Conservation (phyloP, 2,329 filamentous ascomycete genomes). For the Arthrobotrys megalospora region DNA sequence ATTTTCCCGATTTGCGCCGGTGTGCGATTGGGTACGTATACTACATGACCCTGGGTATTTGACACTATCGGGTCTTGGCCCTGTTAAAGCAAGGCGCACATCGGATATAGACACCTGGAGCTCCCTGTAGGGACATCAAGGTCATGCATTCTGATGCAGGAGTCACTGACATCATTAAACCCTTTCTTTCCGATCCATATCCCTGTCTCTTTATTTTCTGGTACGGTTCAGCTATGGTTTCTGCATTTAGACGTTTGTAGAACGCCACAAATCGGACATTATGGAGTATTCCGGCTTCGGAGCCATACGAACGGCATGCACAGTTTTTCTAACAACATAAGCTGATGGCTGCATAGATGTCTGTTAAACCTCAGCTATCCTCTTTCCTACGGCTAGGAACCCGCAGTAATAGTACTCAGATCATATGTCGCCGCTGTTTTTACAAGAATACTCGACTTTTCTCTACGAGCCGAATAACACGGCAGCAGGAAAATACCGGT, state of each 20-base stretch:
- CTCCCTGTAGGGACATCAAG: too few relatives aligned
- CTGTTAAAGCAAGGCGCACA: not conserved
- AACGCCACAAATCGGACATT: too few relatives aligned
- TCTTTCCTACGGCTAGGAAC: slow-evolving; percentile 4
- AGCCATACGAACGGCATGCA: not conserved
- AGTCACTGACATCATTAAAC: too few relatives aligned
- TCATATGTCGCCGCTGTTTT: slow-evolving; percentile 13
- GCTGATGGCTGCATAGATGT: slow-evolving; percentile 12
- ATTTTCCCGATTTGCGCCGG: not conserved
- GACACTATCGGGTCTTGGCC: slow-evolving; percentile 1
- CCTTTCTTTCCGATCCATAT: too few relatives aligned
- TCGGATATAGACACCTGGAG: too few relatives aligned
- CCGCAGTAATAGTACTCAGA: not conserved
- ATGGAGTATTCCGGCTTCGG: too few relatives aligned
- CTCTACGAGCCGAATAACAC: slow-evolving; percentile 2
- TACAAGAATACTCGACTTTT: slow-evolving; percentile 4
- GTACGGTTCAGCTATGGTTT: too few relatives aligned
- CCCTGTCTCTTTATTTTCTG: too few relatives aligned
- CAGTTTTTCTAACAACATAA: not conserved
- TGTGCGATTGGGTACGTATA: slow-evolving; percentile 6
- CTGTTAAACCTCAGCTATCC: slow-evolving; percentile 8
- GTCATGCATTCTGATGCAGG: too few relatives aligned
- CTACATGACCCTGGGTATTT: not conserved
- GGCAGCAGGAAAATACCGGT: not conserved
- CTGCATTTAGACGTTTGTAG: too few relatives aligned